phyloP scores from a whole-genome alignment of 768 basidiomycete genomes.

The Suillus alpinus region DNA sequence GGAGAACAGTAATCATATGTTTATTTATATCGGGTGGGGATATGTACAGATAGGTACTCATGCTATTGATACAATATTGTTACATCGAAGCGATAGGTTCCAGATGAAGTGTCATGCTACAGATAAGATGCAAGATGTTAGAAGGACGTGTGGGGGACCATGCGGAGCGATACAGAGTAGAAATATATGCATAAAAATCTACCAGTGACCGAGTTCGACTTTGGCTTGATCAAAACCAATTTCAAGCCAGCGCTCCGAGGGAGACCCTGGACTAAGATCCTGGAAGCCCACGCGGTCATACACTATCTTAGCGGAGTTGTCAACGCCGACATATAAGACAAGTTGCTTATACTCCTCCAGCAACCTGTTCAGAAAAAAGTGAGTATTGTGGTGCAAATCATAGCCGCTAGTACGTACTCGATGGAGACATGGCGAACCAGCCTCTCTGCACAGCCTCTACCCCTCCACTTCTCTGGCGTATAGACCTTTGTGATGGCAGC shows the following conservation, averaged over 20 bases:
- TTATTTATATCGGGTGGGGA: neutral
- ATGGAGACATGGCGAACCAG: slow-evolving; percentile 58
- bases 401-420: slow-evolving; percentile 38
- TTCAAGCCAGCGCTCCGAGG: slow-evolving; percentile 53
- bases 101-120: slow-evolving; percentile 2
- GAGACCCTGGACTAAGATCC: slow-evolving; percentile 39
- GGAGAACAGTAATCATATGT: slow-evolving; percentile 4
- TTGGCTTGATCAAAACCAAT: slow-evolving; percentile 52
- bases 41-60: neutral
- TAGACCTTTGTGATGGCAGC: slow-evolving; percentile 73
- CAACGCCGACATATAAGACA: slow-evolving; percentile 61
- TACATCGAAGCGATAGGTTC: no score
- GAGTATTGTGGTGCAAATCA: neutral
- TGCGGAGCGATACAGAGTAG: neutral
- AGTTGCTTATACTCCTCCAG: slow-evolving; percentile 44
- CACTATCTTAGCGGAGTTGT: slow-evolving; percentile 48
- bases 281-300: slow-evolving; percentile 68
- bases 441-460: slow-evolving; percentile 56
- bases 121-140: neutral
- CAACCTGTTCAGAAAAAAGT: slow-evolving; percentile 24
- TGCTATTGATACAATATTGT: neutral
- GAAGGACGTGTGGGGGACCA: neutral
- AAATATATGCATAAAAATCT: slow-evolving; percentile 12
- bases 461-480: slow-evolving; percentile 52
- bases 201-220: slow-evolving; percentile 70